Evolutionary conservation across 2,329 filamentous ascomycete genomes (phyloP).

Genomic region (Hirsutella minnesotensis): DNA sequence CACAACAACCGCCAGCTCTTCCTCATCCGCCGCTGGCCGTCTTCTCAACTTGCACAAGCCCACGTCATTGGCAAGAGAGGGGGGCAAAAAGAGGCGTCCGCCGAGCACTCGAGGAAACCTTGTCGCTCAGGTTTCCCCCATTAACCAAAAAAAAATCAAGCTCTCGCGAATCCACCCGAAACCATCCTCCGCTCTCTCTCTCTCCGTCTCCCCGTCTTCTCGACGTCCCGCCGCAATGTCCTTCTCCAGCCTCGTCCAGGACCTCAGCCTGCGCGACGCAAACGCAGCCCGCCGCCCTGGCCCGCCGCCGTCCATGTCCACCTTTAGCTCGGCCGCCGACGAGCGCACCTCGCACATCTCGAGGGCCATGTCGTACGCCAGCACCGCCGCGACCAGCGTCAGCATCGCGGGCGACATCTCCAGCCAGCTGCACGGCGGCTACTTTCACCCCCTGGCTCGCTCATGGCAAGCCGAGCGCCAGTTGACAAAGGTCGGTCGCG

Average conservation of each 20-base stretch:
- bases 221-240: slow-evolving; percentile 33
- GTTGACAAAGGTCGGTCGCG: slow-evolving; percentile 57
- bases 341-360: slow-evolving; percentile 51
- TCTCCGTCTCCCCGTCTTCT: neutral
- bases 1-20: no score
- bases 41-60: no score
- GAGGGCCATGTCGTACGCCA: slow-evolving; percentile 52
- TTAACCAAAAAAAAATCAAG: no score
- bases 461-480: slow-evolving; percentile 78
- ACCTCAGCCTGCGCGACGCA: slow-evolving; percentile 47
- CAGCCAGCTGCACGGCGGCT: slow-evolving; percentile 73
- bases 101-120: no score
- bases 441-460: slow-evolving; percentile 67
- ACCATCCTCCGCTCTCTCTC: neutral
- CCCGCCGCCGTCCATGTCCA: slow-evolving; percentile 30
- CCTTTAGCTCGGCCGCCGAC: slow-evolving; percentile 37
- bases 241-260: slow-evolving; percentile 56
- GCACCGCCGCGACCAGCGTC: slow-evolving; percentile 55
- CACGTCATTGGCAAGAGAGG: no score
- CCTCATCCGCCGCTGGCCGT: no score
- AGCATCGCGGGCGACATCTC: slow-evolving; percentile 66
- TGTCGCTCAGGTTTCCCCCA: no score
- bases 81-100: no score
- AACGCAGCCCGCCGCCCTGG: slow-evolving; percentile 33
- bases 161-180: no score